Conservation (phyloP, 805 yeast species). For the Candida maris region DNA sequence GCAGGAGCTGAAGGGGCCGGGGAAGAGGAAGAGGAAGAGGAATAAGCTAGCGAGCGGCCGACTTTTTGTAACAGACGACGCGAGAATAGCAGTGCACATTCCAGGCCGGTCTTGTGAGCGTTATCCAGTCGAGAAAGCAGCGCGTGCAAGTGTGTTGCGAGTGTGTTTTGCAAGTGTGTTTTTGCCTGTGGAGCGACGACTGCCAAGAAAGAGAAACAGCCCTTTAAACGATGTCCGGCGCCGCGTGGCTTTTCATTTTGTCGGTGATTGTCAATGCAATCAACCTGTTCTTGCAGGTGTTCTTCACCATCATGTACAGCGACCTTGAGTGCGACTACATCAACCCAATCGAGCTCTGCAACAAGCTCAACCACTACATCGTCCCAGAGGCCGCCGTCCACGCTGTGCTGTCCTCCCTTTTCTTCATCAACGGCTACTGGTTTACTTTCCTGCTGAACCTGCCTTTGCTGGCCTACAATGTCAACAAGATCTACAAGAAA, state of each 20-base stretch:
- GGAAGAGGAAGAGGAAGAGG: too few species aligned
- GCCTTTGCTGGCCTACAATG: conserved; percentile 83
- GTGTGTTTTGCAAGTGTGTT: too few species aligned
- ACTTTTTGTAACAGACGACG: too few species aligned
- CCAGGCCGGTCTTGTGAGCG: too few species aligned
- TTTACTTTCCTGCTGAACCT: conserved; percentile 76
- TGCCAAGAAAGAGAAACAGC: too few species aligned
- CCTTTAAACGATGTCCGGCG: conserved; percentile 35
- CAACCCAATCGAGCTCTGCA: conserved; percentile 95
- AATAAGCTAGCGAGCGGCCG: too few species aligned
- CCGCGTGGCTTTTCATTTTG: conserved; percentile 55
- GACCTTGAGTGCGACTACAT: conserved; percentile 95
- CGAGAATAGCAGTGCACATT: too few species aligned
- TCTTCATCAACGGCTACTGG: conserved; percentile 90
- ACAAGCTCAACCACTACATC: conserved; percentile 82
- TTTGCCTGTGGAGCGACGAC: too few species aligned
- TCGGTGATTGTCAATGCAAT: conserved; percentile 84
- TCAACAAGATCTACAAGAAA: conserved; percentile 72
- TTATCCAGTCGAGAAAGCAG: too few species aligned
- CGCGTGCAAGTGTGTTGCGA: too few species aligned
- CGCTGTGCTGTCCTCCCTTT: conserved; percentile 61
- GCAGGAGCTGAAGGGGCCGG: too few species aligned
- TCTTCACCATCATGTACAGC: conserved; percentile 91
- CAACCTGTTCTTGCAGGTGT: conserved; percentile 87
- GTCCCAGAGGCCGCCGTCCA: conserved; percentile 88